Conservation (phyloP, 345 rosid species). For the Rhizophora mangle region DNA sequence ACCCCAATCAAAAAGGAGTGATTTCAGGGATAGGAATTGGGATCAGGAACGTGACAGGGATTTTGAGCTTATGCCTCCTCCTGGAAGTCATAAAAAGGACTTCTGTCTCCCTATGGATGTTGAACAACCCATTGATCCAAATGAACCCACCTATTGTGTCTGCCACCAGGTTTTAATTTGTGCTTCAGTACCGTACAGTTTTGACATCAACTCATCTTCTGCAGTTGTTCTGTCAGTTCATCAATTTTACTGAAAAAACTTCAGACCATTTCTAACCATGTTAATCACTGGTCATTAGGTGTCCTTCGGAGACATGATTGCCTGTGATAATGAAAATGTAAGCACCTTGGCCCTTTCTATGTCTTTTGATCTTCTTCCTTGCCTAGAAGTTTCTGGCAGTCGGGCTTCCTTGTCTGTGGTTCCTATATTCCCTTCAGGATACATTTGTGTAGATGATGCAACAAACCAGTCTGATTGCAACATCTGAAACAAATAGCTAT, state of each 20-base stretch:
- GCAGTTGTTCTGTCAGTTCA: not conserved
- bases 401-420: too few species aligned
- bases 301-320: constrained; percentile 98
- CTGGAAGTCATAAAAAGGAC: constrained; percentile 82
- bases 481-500: too few species aligned
- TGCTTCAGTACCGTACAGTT: constrained; percentile 12
- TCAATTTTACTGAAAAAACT: constrained; percentile 5
- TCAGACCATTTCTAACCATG: constrained; percentile 7
- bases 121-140: constrained; percentile 95
- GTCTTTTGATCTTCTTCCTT: not conserved
- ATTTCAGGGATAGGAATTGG: constrained; percentile 75
- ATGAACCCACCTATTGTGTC: constrained; percentile 95
- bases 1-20: constrained; percentile 78
- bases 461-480: too few species aligned
- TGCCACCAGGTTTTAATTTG: constrained; percentile 83
- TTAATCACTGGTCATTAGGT: constrained; percentile 45
- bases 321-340: constrained; percentile 96
- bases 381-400: too few species aligned
- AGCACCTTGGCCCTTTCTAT: constrained; percentile 26
- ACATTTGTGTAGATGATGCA: too few species aligned
- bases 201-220: constrained; percentile 8
- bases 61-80: constrained; percentile 99
- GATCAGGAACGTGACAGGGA: constrained; percentile 95
- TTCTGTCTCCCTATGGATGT: constrained; percentile 50
- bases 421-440: too few species aligned